Base-by-base conservation (phyloP, 495 filamentous ascomycete species). In the Pyrenula massariospora region DNA sequence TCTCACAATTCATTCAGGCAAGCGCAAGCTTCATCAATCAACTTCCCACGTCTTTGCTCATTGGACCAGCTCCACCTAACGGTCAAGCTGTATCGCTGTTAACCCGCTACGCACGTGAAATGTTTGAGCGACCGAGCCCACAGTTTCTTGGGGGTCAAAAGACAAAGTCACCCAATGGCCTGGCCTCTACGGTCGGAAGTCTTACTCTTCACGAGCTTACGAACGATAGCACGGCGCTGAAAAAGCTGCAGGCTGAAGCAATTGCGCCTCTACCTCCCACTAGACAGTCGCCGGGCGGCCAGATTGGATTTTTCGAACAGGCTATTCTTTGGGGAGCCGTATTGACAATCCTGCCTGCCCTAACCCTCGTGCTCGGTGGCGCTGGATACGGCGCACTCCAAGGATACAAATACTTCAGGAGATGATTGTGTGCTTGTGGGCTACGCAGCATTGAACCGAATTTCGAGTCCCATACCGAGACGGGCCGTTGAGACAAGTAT, bases 301-400 rank as follows among this genome's bases (percentile, higher is more conserved):
- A 60, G 15, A 63, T 77, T 56, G 78, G 76, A 2, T 80, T 75
- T 65, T 81, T 81, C 54, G 74, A 78, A 55, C 73, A 77, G 54
- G 78, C 77, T 1, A 72, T 80, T 24, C 62, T 77, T 24, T 68
- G 70, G 5, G 75, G 73, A 0, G 49, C 62, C 22, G 58, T 58
- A 0, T 24, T 70, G 8, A 54, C 57, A 2, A 49, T 55, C 11
- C 55, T 63, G 3, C 62, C 64, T 8, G 31, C 31, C 5, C 31
- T 42, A 5, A 42, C 31, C 8, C 5, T 42, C 8, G 15, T 42
- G 8, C 5, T 42, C 15, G 31, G 31, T 42, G 31, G 31, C 8
- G 31, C 31, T 42, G 31, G 31, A 42, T 42, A 42, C 31, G 31
- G 31, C 31, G 31, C 15, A 8, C 15, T 42, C 31, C 31, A 42